Evolutionary conservation across 768 basidiomycete genomes (phyloP).

Genomic region (Grammothele lineata): DNA sequence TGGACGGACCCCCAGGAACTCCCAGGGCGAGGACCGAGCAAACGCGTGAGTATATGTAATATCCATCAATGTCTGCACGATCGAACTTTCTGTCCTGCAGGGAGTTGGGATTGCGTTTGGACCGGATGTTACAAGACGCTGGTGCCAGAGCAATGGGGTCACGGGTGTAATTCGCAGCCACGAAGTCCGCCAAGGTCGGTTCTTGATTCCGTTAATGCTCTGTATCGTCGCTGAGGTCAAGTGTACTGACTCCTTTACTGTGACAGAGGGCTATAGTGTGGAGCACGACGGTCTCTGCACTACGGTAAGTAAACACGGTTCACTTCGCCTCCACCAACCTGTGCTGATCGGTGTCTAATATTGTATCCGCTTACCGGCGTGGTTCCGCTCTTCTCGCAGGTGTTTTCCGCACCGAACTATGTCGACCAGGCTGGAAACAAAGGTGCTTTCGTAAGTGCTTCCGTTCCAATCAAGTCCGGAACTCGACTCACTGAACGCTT

Average conservation of each 20-base stretch:
- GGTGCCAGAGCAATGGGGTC: constrained; percentile 85
- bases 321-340: neutral
- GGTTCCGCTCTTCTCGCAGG: constrained; percentile 36
- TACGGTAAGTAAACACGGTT: constrained; percentile 49
- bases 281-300: constrained; percentile 95
- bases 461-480: too few species aligned
- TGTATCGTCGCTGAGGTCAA: neutral
- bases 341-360: neutral
- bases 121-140: constrained; percentile 85
- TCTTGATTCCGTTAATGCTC: too few species aligned
- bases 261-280: constrained; percentile 83
- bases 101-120: constrained; percentile 97
- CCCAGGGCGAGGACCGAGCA: constrained; percentile 91
- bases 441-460: constrained; percentile 74
- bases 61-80: too few species aligned
- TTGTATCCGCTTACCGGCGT: constrained; percentile 7
- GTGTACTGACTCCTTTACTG: neutral
- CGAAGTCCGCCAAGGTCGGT: constrained; percentile 87
- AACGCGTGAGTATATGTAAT: constrained; percentile 60
- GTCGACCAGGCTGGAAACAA: constrained; percentile 91
- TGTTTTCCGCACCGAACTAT: constrained; percentile 94
- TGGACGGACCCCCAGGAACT: constrained; percentile 95
- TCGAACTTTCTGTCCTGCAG: constrained; percentile 32
- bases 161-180: constrained; percentile 92
- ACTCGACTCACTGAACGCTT: too few species aligned